Base-by-base conservation (phyloP, 176 grass and related monocot genomes). In the Areca catechu region DNA sequence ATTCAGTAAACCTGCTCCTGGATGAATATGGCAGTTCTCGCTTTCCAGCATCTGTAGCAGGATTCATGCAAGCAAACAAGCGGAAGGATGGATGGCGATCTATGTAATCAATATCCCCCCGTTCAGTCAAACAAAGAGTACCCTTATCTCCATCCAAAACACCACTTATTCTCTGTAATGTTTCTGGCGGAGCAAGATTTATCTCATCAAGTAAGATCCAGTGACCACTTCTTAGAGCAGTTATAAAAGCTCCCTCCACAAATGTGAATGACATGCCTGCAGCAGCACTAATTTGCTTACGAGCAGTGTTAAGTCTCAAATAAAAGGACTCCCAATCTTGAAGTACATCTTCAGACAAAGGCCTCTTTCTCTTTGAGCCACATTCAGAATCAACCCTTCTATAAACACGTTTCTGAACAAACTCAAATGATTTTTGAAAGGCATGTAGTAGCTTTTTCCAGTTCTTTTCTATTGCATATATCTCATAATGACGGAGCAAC, bases 161-260 rank as follows among this genome's bases (percentile, higher is more conserved):
- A 50, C 83, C 77, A 67, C 77, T 78, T 48, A 96, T 96, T 90
- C 91, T 96, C 76, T 96, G 91, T 67, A 96, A 77, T 57, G 91
- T 96, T 73, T 96, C 91, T 19, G 83, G 86, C 54, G 91, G 86
- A 75, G 91, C 91, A 71, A 96, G 91, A 71, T 96, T 96, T 24
- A 90, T 83, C 61, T 96, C 91, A 89, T 96, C 91, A 54, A 96
- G 91, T 71, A 96, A 79, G 78, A 96, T 90, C 91, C 91, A 96
- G 53, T 90, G 57, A 19, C 91, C 91, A 62, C 73, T 82, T 70
- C 86, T 84, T 79, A 96, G 70, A 69, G 91, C 86, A 70, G 77
- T 82, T 76, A 96, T 62, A 58, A 96, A 96, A 81, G 86, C 83
- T 75, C 91, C 91, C 71, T 96, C 91, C 9, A 82, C 86, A 79